These are phyloP conservation scores for Coemansia sp. DNA, from an alignment of 192 early-diverging fungal genomes.

Conservation along the genomic window DNA sequence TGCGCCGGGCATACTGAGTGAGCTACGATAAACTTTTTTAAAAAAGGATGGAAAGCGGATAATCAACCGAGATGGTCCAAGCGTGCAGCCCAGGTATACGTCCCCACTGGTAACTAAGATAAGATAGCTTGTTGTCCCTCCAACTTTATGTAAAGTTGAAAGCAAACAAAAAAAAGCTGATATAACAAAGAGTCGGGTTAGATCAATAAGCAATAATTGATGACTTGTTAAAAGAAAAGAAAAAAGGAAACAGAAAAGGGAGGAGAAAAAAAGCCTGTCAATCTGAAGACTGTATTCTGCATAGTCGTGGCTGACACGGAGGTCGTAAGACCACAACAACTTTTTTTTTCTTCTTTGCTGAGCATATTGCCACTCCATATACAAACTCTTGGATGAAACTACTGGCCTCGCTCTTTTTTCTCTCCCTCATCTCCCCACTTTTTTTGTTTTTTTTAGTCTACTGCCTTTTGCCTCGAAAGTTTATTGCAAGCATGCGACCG, in stretches of 20 bases:
- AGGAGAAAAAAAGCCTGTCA: neutral
- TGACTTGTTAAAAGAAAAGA: neutral
- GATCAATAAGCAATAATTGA: neutral
- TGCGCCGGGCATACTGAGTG: slow-evolving; percentile 36
- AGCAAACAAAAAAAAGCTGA: neutral
- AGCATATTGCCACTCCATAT: no score
- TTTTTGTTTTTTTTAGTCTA: neutral
- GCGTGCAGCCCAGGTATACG: neutral
- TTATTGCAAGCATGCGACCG: slow-evolving; percentile 9
- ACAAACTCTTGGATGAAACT: no score
- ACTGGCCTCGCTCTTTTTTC: neutral
- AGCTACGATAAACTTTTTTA: neutral
- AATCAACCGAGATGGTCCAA: slow-evolving; percentile 7
- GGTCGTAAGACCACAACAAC: neutral
- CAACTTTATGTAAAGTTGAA: neutral
- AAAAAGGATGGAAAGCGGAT: neutral
- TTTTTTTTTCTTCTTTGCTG: neutral
- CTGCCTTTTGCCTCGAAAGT: neutral
- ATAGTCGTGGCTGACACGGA: neutral
- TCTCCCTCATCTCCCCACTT: neutral
- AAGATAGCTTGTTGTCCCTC: neutral
- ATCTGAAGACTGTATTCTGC: neutral
- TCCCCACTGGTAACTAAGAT: neutral
- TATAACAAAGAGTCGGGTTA: neutral
- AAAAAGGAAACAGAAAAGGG: neutral